Evolutionary conservation across 23 red algal species (phyloP).

Genomic region (Gracilariopsis chorda): DNA sequence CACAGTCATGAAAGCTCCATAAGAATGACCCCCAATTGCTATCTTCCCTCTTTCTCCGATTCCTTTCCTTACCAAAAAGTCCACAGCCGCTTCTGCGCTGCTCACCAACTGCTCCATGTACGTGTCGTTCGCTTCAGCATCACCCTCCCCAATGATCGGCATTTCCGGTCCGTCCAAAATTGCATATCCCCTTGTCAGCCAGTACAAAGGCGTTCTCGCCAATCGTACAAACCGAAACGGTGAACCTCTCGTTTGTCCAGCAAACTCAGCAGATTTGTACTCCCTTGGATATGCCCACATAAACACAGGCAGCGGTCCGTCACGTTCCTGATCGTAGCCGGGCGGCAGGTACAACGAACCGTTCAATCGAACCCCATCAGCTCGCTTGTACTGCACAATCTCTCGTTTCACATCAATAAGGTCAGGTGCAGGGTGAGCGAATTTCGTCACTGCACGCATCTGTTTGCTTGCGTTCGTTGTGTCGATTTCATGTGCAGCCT

Average conservation of each 20-base stretch:
- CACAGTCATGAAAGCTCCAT: conserved; percentile 95
- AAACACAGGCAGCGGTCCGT: conserved; percentile 77
- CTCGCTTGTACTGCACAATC: conserved; percentile 70
- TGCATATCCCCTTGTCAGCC: conserved; percentile 89
- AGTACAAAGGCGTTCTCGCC: conserved; percentile 88
- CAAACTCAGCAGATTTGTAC: conserved; percentile 72
- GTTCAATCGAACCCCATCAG: conserved; percentile 81
- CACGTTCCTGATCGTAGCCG: conserved; percentile 61
- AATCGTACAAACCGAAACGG: conserved; percentile 87
- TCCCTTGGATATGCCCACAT: conserved; percentile 98
- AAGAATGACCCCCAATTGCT: conserved; percentile 91
- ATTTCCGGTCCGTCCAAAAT: conserved; percentile 92
- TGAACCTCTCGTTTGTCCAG: conserved; percentile 86
- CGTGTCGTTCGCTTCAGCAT: conserved; percentile 84
- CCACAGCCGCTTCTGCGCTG: conserved; percentile 81
- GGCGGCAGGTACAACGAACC: conserved; percentile 87
- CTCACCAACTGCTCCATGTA: conserved; percentile 87
- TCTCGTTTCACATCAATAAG: conserved; percentile 67
- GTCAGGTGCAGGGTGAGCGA: conserved; percentile 86
- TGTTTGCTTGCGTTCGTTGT: conserved; percentile 15
- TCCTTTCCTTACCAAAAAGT: conserved; percentile 77
- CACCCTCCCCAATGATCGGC: conserved; percentile 90
- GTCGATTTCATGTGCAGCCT: conserved; percentile 18
- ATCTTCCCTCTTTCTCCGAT: conserved; percentile 62
- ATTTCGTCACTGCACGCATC: conserved; percentile 62